Evolutionary conservation across 208 protist species (phyloP), one percentile per base, ranked within the genome.

Genomic region (Acanthamoeba lenticulata): DNA sequence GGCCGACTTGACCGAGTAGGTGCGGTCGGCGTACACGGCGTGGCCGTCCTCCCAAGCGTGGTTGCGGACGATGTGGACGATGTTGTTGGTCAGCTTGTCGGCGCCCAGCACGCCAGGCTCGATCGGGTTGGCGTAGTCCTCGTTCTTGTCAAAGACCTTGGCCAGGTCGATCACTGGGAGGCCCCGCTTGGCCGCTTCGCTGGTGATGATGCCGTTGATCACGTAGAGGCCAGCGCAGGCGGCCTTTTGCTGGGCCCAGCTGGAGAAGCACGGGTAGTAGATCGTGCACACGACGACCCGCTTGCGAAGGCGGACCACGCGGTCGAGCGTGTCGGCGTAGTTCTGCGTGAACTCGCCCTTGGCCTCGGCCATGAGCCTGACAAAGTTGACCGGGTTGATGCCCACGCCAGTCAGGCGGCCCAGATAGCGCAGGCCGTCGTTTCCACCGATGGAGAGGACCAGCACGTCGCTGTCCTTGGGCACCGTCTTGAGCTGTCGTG

Each of bases 51-150:
- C 69, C 69, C 69, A 79, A n/a, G 15, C 17, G 69, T 79, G 69
- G 27, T 79, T 29, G 69, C 38, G 32, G 34, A 90, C 57, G 9
- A 90, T 44, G 24, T 60, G 11, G 57, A 90, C 57, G 81, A 90
- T 57, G 57, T 90, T 90, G 81, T 60, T 9, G 7, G 81, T 90
- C 29, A 90, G 81, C 57, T 90, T 90, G 57, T 90, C 81, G 57
- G 55, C 81, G 9, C 81, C 81, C 49, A 27, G 36, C 34, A 90
- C 81, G 49, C 81, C 81, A 2, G 81, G 81, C 57, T 90, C 81
- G 38, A 90, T 90, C 49, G 81, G 57, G 38, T 90, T 90, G 57
- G 81, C 81, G 81, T 90, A 90, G 57, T 90, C 81, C 6, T 90
- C 9, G 15, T 67, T 17, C 34, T 44, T 3, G 24, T 90, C 81